Evolutionary conservation across 148 eudicot genomes (phyloP), one percentile per base, ranked within the genome.

Genomic region (Camellia japonica): DNA sequence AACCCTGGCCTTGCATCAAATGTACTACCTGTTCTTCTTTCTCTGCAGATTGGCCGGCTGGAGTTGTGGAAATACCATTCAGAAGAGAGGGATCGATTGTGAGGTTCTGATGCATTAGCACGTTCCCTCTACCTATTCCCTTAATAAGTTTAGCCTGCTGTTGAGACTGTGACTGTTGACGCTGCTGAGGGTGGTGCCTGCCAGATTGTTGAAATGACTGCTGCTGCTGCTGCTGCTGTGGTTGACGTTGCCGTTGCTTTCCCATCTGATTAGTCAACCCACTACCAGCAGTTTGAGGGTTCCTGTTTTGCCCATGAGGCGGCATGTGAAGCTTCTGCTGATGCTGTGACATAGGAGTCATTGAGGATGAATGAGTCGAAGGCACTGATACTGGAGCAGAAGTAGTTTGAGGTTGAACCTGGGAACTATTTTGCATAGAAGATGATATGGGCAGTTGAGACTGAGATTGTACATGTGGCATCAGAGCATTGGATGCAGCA

Each of bases 151-250:
- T 93, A 83, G 87, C 83, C 76, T 86, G 93, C 63, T 86, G 93
- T 84, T 88, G 94, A 82, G 89, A 44, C 81, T 89, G 90, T 30
- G 84, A 64, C 74, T 81, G 92, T 78, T 87, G 91, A 14, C 89
- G 83, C 75, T 92, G 97, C 81, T 83, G 92, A 56, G 93, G 97
- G 75, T 93, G 96, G 78, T 87, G 90, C 87, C 95, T 88, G 30
- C 90, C 84, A 62, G 95, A 76, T 80, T 91, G 95, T 54, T 80
- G 91, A 70, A 83, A 81, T 51, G 82, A 85, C 47, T 75, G 87
- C 83, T 86, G 92, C 72, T 83, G 16, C 62, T 42, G 74, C 62
- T 80, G 77, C 62, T 80, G 90, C 76, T 80, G 93, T 42, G 81
- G 80, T 65, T 89, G 94, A 41, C 88, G 83, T 78, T 85, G 93